These are phyloP conservation scores for Puccinia horiana DNA, from an alignment of 1,284 basidiomycete genomes.

Conservation along the genomic window DNA sequence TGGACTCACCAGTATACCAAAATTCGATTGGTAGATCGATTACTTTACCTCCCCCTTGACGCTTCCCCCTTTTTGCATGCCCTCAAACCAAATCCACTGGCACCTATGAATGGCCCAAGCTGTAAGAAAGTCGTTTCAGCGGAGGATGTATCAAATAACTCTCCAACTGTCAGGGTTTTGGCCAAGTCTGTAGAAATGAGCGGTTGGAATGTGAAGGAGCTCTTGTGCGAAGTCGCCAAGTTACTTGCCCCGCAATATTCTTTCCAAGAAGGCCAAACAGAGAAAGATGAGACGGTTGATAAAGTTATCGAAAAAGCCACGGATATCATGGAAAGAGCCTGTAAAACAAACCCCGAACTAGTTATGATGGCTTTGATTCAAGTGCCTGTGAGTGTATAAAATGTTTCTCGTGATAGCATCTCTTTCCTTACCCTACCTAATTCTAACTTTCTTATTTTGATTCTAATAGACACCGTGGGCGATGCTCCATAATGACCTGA, in stretches of 20 bases:
- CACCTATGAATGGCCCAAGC: conserved; percentile 39
- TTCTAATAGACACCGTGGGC: conserved; percentile 74
- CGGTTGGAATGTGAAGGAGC: conserved; percentile 47
- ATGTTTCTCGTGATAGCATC: background rate
- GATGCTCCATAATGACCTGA: conserved; percentile 79
- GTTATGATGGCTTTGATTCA: conserved; percentile 90
- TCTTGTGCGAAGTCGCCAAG: conserved; percentile 34
- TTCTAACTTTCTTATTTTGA: background rate
- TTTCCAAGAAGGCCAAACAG: conserved; percentile 20
- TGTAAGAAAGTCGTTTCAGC: conserved; percentile 42
- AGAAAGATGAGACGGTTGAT: conserved; percentile 23
- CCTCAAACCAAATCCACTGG: conserved; percentile 45
- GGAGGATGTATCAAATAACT: conserved; percentile 32
- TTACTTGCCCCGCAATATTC: conserved; percentile 32
- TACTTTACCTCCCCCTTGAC: conserved; percentile 44
- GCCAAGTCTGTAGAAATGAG: conserved; percentile 49
- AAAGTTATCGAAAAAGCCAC: conserved; percentile 35
- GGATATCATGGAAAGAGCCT: conserved; percentile 46
- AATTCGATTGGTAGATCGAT: conserved; percentile 41
- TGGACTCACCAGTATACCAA: conserved; percentile 41
- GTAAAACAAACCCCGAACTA: conserved; percentile 84
- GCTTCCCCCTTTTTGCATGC: conserved; percentile 47
- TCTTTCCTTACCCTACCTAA: conserved; percentile 21
- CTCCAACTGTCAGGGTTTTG: conserved; percentile 34
- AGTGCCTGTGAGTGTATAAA: conserved; percentile 61